Percentiles rank a stretch among this genome's conserved stretches.
Evolutionary conservation across 305 asterid species (phyloP).

Genomic region (Solanum hybrid): DNA sequence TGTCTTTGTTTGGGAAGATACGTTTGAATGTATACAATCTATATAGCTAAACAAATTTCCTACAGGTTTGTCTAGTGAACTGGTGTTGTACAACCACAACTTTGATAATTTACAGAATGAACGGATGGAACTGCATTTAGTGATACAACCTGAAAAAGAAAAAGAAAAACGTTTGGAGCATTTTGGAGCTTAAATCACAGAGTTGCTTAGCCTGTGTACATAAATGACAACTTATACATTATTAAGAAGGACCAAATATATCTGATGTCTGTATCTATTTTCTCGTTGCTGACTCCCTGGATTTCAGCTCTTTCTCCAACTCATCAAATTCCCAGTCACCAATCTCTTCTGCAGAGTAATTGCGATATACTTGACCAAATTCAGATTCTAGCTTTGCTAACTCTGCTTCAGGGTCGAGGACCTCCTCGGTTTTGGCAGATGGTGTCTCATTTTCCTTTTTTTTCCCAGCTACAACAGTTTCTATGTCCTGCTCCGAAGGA

Average conservation of each 20-base stretch:
- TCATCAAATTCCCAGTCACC: constrained; percentile 95
- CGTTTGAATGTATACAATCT: background rate
- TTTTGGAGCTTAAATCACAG: background rate
- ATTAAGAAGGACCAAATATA: constrained; percentile 12
- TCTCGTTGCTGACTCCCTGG: constrained; percentile 31
- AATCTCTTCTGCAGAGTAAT: constrained; percentile 72
- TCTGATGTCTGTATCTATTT: constrained; percentile 20
- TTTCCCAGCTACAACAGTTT: constrained; percentile 21
- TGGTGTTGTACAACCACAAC: background rate
- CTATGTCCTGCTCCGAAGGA: constrained; percentile 25
- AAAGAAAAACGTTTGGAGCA: background rate
- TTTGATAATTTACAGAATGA: background rate
- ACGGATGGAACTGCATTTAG: background rate
- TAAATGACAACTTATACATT: constrained; percentile 6
- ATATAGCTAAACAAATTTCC: background rate
- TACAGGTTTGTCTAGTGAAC: background rate
- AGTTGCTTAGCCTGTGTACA: background rate
- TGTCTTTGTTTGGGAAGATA: background rate
- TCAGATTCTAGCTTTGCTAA: constrained; percentile 83
- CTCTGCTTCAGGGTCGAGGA: constrained; percentile 61
- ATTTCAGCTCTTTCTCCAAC: constrained; percentile 70
- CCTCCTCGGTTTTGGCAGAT: constrained; percentile 27
- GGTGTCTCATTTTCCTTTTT: constrained; percentile 21
- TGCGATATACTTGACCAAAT: constrained; percentile 61
- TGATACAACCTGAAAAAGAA: background rate